Evolutionary conservation across 2,329 filamentous ascomycete genomes (phyloP).

Genomic region (Fusarium sp.): DNA sequence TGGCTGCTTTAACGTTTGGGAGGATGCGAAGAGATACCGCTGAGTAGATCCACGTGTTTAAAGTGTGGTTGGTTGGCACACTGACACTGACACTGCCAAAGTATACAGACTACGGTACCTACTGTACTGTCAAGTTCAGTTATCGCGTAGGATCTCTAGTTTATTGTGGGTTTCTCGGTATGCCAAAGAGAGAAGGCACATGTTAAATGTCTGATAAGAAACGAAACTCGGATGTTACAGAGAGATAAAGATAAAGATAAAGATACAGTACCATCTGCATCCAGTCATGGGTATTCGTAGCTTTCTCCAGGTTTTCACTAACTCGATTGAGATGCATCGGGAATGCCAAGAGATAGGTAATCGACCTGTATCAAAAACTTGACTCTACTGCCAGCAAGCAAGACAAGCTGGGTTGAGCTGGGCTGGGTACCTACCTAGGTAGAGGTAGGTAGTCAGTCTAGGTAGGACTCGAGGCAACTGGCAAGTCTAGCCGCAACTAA

Average conservation of each 20-base stretch:
- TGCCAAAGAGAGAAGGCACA: constrained; percentile 30
- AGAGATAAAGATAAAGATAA: constrained; percentile 16
- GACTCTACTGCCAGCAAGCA: background rate
- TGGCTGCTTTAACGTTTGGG: constrained; percentile 15
- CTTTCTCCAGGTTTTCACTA: constrained; percentile 32
- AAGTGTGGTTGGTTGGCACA: constrained; percentile 25
- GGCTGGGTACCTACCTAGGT: too few species aligned
- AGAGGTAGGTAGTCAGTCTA: too few species aligned
- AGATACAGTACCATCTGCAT: background rate
- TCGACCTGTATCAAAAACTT: constrained; percentile 9
- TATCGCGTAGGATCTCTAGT: constrained; percentile 2
- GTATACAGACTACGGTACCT: background rate
- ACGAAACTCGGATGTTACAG: background rate
- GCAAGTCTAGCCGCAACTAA: background rate
- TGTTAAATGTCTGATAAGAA: constrained; percentile 23
- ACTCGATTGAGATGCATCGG: constrained; percentile 20
- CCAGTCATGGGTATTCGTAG: background rate
- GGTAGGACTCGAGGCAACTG: background rate
- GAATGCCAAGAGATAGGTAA: constrained; percentile 28
- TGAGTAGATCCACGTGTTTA: constrained; percentile 40
- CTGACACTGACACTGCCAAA: background rate
- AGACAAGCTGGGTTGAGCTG: background rate
- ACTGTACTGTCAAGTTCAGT: background rate
- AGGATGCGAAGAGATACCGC: constrained; percentile 19
- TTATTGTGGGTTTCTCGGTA: constrained; percentile 19